Evolutionary conservation across 257 asterid genomes (phyloP).

Genomic region (Galeopsis tetrahit): DNA sequence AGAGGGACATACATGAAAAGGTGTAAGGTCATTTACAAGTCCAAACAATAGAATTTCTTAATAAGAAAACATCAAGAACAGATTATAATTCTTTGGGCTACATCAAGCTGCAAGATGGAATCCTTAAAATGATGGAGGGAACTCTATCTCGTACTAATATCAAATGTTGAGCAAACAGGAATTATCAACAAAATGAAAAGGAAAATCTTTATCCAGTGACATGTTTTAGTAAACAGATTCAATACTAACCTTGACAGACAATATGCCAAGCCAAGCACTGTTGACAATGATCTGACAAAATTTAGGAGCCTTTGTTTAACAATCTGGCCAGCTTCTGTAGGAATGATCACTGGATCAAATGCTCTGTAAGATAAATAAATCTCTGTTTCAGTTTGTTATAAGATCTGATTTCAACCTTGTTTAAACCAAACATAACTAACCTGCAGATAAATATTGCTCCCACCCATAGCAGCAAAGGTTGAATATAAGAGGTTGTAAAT

Average conservation of each 20-base stretch:
- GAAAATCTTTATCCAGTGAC: neutral
- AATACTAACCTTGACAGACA: conserved; percentile 77
- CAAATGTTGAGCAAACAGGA: conserved; percentile 26
- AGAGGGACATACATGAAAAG: conserved; percentile 17
- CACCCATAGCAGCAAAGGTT: conserved; percentile 81
- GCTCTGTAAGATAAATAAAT: conserved; percentile 57
- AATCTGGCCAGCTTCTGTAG: conserved; percentile 84
- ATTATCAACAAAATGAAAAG: conserved; percentile 20
- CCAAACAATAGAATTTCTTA: conserved; percentile 16
- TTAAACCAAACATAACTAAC: conserved; percentile 49
- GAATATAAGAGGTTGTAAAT: conserved; percentile 74
- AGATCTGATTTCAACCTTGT: conserved; percentile 10
- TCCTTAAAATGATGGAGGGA: conserved; percentile 3
- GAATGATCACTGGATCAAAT: conserved; percentile 79
- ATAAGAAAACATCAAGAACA: conserved; percentile 14
- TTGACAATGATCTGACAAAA: conserved; percentile 89
- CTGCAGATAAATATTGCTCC: conserved; percentile 91
- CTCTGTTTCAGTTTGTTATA: conserved; percentile 34
- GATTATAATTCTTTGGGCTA: conserved; percentile 2
- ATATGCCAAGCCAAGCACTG: conserved; percentile 90
- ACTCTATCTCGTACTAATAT: neutral
- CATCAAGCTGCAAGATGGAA: neutral
- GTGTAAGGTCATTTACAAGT: neutral
- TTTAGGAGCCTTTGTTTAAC: conserved; percentile 80
- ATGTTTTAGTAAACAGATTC: conserved; percentile 26